These are phyloP conservation scores for Arachnopeziza araneosa DNA, from an alignment of 2,329 filamentous ascomycete species.

Conservation along the genomic window DNA sequence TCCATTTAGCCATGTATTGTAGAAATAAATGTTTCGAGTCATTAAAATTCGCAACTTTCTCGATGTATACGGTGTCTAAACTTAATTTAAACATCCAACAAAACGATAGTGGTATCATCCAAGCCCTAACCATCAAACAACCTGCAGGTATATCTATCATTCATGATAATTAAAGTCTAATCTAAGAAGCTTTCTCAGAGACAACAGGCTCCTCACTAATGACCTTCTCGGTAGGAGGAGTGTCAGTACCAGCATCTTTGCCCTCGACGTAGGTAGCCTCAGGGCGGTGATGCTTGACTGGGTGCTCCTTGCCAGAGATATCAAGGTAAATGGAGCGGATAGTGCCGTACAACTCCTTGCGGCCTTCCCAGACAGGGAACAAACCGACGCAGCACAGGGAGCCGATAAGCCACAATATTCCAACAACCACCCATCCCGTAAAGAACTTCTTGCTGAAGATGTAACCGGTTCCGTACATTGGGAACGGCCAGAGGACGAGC, in stretches of 20 bases:
- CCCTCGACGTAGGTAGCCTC: constrained; percentile 26
- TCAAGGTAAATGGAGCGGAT: constrained; percentile 57
- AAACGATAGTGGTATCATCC: neutral
- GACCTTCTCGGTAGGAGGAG: constrained; percentile 19
- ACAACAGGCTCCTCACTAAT: neutral
- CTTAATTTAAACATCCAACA: neutral
- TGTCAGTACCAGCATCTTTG: constrained; percentile 21
- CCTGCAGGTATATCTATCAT: neutral
- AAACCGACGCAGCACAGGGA: constrained; percentile 68
- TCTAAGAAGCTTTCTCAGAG: neutral
- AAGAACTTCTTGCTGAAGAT: constrained; percentile 80
- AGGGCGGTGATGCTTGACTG: constrained; percentile 21
- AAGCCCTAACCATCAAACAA: neutral
- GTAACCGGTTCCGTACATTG: constrained; percentile 78
- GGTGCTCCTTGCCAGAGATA: constrained; percentile 39
- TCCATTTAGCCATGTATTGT: neutral
- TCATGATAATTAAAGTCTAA: neutral
- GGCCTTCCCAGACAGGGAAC: constrained; percentile 76
- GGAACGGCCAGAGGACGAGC: constrained; percentile 85
- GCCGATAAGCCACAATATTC: constrained; percentile 75
- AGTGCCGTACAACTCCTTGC: constrained; percentile 59
- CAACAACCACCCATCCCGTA: constrained; percentile 72
- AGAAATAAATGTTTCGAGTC: neutral
- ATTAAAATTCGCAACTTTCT: neutral
- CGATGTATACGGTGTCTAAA: neutral